Conservation (phyloP, 2,329 filamentous ascomycete genomes). For the Cladophialophora psammophila region DNA sequence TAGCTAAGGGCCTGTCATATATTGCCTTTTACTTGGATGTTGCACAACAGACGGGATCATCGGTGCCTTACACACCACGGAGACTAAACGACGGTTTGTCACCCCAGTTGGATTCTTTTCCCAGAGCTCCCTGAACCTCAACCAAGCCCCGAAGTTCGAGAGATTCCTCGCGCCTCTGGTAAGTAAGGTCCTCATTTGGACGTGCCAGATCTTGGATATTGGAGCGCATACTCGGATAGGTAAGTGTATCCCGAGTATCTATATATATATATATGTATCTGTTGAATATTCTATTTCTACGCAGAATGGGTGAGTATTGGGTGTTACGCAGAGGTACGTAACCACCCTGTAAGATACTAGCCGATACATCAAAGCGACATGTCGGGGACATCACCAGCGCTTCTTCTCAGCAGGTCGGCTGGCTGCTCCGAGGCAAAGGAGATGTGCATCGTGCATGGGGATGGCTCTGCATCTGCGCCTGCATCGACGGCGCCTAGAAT, state of each 20-base stretch:
- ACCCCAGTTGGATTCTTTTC: not conserved
- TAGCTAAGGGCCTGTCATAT: constrained; percentile 16
- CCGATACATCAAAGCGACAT: not conserved
- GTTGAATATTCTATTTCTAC: not conserved
- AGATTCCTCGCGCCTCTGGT: not conserved
- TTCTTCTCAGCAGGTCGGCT: not conserved
- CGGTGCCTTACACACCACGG: not conserved
- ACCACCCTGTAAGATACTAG: constrained; percentile 10
- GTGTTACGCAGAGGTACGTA: not conserved
- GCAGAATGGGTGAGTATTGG: not conserved
- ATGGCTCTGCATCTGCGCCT: constrained; percentile 3
- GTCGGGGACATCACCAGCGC: not conserved
- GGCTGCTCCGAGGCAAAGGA: not conserved
- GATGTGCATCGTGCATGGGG: constrained; percentile 25
- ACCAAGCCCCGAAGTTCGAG: not conserved
- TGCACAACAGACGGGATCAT: constrained; percentile 16
- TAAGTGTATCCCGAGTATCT: not conserved
- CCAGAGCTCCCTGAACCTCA: not conserved
- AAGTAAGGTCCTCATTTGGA: not conserved
- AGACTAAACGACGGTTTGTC: constrained; percentile 7
- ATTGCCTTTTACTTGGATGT: not conserved
- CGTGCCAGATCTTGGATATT: not conserved
- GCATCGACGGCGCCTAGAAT: constrained; percentile 12
- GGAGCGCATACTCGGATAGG: not conserved
- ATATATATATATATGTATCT: not conserved